Conservation (phyloP, 768 basidiomycete genomes). For the Lentinula raphanica region DNA sequence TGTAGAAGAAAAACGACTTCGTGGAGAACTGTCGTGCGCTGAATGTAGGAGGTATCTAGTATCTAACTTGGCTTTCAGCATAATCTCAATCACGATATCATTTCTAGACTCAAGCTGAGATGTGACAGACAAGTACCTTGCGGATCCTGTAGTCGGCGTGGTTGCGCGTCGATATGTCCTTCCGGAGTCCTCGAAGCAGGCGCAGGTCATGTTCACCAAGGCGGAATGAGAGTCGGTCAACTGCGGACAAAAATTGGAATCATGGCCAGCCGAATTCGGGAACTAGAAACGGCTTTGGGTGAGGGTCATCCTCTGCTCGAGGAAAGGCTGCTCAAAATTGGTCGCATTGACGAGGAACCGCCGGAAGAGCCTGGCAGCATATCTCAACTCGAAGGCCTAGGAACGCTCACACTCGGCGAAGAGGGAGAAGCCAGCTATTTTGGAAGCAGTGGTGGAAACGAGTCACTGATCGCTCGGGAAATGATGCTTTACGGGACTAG, state of each 20-base stretch:
- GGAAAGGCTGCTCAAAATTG: conserved; percentile 1
- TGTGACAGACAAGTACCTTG: conserved; percentile 1
- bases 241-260: conserved; percentile 1
- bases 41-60: background rate
- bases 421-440: conserved; percentile 7
- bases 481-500: background rate
- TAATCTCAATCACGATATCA: background rate
- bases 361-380: background rate
- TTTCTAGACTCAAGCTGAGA: background rate
- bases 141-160: background rate
- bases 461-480: conserved; percentile 3
- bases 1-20: conserved; percentile 1
- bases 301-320: conserved; percentile 5
- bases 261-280: conserved; percentile 1
- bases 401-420: conserved; percentile 4
- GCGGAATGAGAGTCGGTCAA: conserved; percentile 5
- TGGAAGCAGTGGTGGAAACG: conserved; percentile 1
- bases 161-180: conserved; percentile 5
- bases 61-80: background rate
- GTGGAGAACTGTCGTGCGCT: background rate
- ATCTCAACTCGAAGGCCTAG: background rate
- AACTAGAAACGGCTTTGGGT: background rate
- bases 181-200: conserved; percentile 3
- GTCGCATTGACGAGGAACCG: background rate
- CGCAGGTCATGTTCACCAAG: conserved; percentile 1